These are phyloP conservation scores for Malassezia nana DNA, from an alignment of 1,284 basidiomycete species.

Conservation along the genomic window DNA sequence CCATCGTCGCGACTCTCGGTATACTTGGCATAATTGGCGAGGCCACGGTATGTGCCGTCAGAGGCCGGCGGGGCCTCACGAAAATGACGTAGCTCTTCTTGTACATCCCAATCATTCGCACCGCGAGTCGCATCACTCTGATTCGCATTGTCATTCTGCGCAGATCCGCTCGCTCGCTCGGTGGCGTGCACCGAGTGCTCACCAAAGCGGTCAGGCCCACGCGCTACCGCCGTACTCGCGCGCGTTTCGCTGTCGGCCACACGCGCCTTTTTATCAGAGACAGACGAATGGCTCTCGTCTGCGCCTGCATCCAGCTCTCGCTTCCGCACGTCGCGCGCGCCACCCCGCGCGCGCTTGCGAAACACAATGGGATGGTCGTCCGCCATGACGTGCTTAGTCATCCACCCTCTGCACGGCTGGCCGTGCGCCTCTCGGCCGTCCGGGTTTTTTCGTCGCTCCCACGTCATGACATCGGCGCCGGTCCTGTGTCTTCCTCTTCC, in stretches of 20 bases:
- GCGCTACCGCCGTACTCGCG: not conserved
- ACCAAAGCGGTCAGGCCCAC: slow-evolving; percentile 53
- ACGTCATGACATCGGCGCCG: not conserved
- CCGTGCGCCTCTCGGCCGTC: not conserved
- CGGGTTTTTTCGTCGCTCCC: not conserved
- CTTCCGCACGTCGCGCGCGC: slow-evolving; percentile 16
- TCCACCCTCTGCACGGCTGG: not conserved
- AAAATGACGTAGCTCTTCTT: slow-evolving; percentile 23
- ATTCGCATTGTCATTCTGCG: slow-evolving; percentile 19
- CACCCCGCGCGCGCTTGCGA: slow-evolving; percentile 5
- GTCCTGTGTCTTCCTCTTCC: slow-evolving; percentile 30
- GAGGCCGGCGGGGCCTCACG: slow-evolving; percentile 16
- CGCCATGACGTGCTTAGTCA: slow-evolving; percentile 4
- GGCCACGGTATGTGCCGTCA: slow-evolving; percentile 80
- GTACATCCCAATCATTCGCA: slow-evolving; percentile 51
- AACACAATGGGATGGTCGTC: slow-evolving; percentile 11
- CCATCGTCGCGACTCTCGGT: slow-evolving; percentile 58
- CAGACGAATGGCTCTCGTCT: not conserved
- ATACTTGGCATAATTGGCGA: slow-evolving; percentile 69
- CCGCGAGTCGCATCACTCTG: slow-evolving; percentile 49
- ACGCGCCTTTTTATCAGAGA: slow-evolving; percentile 10
- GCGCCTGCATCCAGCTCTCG: not conserved
- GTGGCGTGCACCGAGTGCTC: slow-evolving; percentile 53
- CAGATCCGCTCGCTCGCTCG: slow-evolving; percentile 19
- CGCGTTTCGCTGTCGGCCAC: not conserved